Evolutionary conservation across 768 basidiomycete species (phyloP), one percentile per base, ranked within the genome.

Genomic region (Naematelia encephala): DNA sequence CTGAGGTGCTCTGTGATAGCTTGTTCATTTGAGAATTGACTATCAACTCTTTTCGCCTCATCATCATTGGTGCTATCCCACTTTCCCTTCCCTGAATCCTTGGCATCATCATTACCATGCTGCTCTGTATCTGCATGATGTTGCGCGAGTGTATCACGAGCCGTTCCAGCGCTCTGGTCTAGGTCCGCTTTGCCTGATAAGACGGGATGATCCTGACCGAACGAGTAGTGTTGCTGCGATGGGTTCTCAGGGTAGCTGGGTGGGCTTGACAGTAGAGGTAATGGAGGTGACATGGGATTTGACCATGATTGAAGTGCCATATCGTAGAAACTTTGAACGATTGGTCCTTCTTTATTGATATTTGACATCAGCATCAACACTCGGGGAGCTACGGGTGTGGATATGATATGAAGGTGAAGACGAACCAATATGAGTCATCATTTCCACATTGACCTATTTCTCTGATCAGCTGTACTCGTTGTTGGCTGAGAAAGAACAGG

Each of bases 311-410:
- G 73, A 50, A 87, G 80, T 3, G 83, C 82, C 77, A 82, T 83
- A 70, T 87, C 86, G 73, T 85, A 86, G 57, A 87, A 77, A 2
- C 82, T 79, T 55, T 87, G 80, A 49, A 87, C 86, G 53, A 87
- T 82, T 0, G 83, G 82, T 0, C 86, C 86, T 68, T 87, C 86
- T 63, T 49, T 26, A 10, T 21, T 39, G 30, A 21, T n/a, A n/a
- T n/a, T n/a, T n/a, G 13, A 25, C 22, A 26, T 29, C 49, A 42
- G 54, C 60, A 5, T 45, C 13, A 16, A 5, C 27, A n/a, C 12
- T n/a, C n/a, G n/a, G n/a, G n/a, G n/a, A n/a, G n/a, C n/a, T n/a
- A n/a, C n/a, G n/a, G n/a, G n/a, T n/a, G n/a, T 44, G 8, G 10
- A 3, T 8, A 46, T 14, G 12, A 21, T 28, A 23, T 12, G 11